Evolutionary conservation across 2,329 filamentous ascomycete genomes (phyloP), one percentile per base, ranked within the genome.

Genomic region (Ophiostoma novo-ulmi): DNA sequence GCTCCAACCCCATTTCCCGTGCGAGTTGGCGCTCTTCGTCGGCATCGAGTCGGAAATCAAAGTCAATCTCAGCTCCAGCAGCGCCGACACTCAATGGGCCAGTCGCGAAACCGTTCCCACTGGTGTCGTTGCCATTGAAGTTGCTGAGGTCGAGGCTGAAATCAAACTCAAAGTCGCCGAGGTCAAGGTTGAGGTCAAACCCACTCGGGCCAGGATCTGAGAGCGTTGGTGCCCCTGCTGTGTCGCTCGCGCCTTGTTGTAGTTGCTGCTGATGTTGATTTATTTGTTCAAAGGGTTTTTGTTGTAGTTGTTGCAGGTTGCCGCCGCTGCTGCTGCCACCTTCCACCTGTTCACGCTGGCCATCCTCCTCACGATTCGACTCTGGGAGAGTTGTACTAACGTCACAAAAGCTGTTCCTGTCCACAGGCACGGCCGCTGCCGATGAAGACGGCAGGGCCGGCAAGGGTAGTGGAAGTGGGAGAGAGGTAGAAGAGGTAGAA

Each of bases 361-460:
- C 26, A 13, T 61, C 55, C 41, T 58, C 22, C 22, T 26, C 35
- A 14, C 35, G 48, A 52, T 67, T 13, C 13, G 58, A 64, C 61
- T 64, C 63, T 52, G 64, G 63, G 65, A 63, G 70, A 69, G 69
- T 41, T 68, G 70, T 71, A 71, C 70, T 71, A 69, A 71, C 70
- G 68, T 69, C 68, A 71, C 70, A 67, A 65, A 38, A 65, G 14
- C 35, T n/a, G 61, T 38, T 65, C 35, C 36, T 39, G 63, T 65
- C 63, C 63, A n/a, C 63, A 65, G 63, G 63, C 63, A 22, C 63
- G n/a, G 20, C 63, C 36, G 36, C 63, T 20, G 63, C 36, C 36
- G 36, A 39, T 65, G 63, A 65, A 65, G 20, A n/a, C 39, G 38
- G 39, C 66, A 65, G 52, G 52, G n/a, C 48, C 6, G 61, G 61